These are phyloP conservation scores for Melaleuca alternifolia DNA, from an alignment of 345 rosid species.

Conservation along the genomic window DNA sequence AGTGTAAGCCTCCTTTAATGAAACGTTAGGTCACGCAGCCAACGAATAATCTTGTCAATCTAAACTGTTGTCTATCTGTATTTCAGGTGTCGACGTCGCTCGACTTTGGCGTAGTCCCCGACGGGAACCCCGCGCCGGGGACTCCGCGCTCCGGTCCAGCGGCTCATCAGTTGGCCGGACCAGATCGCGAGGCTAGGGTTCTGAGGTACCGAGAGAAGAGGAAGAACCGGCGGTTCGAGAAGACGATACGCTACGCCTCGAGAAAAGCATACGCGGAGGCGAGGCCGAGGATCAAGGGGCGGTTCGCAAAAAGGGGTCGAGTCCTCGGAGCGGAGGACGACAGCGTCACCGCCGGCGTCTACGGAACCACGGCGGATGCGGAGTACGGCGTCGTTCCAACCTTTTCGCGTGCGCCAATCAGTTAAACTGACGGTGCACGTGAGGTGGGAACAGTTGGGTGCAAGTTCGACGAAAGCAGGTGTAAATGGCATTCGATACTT, in stretches of 20 bases:
- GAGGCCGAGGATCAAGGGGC: constrained; percentile 36
- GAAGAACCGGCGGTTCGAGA: constrained; percentile 30
- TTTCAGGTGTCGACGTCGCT: constrained; percentile 29
- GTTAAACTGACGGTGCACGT: background rate
- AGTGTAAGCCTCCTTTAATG: constrained; percentile 6
- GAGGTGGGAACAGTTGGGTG: background rate
- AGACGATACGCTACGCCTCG: constrained; percentile 40
- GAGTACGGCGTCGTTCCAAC: constrained; percentile 31
- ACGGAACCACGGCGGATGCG: background rate
- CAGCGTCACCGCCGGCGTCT: background rate
- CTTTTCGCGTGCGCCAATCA: background rate
- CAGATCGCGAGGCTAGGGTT: constrained; percentile 29
- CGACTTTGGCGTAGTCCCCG: constrained; percentile 33
- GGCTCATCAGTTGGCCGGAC: background rate
- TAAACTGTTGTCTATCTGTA: background rate
- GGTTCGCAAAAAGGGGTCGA: constrained; percentile 24
- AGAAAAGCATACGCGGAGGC: constrained; percentile 38
- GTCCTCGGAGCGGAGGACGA: constrained; percentile 2
- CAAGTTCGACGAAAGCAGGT: background rate
- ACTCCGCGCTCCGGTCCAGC: constrained; percentile 8
- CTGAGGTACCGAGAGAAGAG: constrained; percentile 35
- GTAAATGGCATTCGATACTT: background rate
- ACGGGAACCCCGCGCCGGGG: constrained; percentile 16
- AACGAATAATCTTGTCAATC: background rate
- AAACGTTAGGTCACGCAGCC: background rate